Base-by-base conservation (phyloP, 495 filamentous ascomycete species). In the Baudoinia panamericana region DNA sequence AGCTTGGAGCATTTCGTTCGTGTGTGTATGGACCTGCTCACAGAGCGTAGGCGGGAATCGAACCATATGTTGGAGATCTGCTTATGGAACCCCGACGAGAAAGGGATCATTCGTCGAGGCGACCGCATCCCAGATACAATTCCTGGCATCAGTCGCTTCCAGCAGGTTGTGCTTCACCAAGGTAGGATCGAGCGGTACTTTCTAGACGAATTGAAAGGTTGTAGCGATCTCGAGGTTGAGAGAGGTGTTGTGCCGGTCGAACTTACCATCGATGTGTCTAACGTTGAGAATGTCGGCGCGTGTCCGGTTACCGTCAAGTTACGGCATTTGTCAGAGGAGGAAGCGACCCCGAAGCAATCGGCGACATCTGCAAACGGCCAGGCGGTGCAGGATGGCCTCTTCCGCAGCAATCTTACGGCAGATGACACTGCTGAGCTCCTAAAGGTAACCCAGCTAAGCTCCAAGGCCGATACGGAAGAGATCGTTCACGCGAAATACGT, bases 401-500 rank as follows among this genome's bases (percentile, higher is more conserved):
- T 66, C 41, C 51, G 66, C 20, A 65, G 70, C 32, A 67, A 68
- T 31, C 45, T 80, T 9, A 50, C 59, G 1, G 45, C 56, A 12
- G 75, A 76, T 45, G 72, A 74, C 28, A 71, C 68, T 0, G 63
- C 70, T 9, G 72, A 76, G n/a, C 50, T 75, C 12, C 53, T 67
- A 10, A 55, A 54, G 32, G 58, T 62, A 21, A 56, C 57, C 12
- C 52, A 51, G 21, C 40, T 41, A 9, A 30, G 24, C 24, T 45
- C 36, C 11, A 56, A 56, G 32, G 50, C 58, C 39, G 56, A 53
- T 2, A 55, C 43, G 10, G 52, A 51, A 11, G 56, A 75, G 48
- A 60, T 45, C 3, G 56, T 80, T 5, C 64, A 53, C 22, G 68
- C 75, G 4, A 80, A 76, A 47, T 83, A 79, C 50, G 58, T 84